These are phyloP conservation scores for Ustilago lituana DNA, from an alignment of 1,284 basidiomycete species.

Conservation along the genomic window DNA sequence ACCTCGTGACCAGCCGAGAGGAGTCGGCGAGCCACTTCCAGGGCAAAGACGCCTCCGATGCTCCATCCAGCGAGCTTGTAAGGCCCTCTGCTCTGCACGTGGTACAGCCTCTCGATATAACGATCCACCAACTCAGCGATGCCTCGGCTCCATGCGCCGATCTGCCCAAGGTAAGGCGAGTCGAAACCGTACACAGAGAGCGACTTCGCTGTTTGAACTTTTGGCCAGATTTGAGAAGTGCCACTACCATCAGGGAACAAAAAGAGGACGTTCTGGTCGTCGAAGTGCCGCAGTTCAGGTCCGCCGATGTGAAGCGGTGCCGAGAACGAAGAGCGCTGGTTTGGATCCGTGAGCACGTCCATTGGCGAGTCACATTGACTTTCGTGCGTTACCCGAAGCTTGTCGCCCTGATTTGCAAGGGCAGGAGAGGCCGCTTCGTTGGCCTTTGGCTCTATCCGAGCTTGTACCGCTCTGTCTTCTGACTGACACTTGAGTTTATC, in stretches of 20 bases:
- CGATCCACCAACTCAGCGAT: slow-evolving; percentile 35
- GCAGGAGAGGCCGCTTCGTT: no score
- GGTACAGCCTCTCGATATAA: slow-evolving; percentile 30
- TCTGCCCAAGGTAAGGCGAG: slow-evolving; percentile 37
- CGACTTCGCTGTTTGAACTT: neutral
- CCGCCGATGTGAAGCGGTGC: slow-evolving; percentile 28
- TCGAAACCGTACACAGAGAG: slow-evolving; percentile 44
- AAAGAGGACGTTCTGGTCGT: slow-evolving; percentile 23
- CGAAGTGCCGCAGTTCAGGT: slow-evolving; percentile 14
- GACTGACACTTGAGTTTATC: neutral
- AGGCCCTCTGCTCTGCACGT: slow-evolving; percentile 24
- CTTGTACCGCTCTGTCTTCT: neutral
- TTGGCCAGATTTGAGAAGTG: slow-evolving; percentile 21
- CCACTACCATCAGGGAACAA: slow-evolving; percentile 48
- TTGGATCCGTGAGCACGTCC: slow-evolving; percentile 28
- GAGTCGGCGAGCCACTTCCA: slow-evolving; percentile 34
- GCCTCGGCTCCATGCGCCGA: slow-evolving; percentile 40
- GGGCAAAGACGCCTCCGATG: slow-evolving; percentile 46
- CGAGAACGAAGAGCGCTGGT: slow-evolving; percentile 13
- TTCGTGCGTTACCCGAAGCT: no score
- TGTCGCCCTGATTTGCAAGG: no score
- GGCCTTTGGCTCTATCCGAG: no score
- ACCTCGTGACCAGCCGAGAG: slow-evolving; percentile 32
- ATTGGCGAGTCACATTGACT: slow-evolving; percentile 15
- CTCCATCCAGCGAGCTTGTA: slow-evolving; percentile 46